Percentiles rank a stretch among this genome's conserved stretches.
Conservation (phyloP, 352 stramenopile species). For the Phytophthora agathidicida region DNA sequence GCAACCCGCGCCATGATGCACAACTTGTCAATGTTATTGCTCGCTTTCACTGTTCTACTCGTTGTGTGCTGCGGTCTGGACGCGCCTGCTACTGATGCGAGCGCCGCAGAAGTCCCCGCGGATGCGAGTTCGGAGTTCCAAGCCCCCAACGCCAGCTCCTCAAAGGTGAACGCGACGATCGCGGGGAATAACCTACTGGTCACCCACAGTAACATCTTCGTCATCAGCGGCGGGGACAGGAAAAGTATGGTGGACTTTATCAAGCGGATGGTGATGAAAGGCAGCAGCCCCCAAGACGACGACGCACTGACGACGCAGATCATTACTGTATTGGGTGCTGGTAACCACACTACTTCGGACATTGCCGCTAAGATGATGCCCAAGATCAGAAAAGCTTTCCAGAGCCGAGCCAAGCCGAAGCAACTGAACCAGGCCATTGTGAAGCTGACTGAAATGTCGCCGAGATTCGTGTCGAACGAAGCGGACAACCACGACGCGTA, state of each 20-base stretch:
- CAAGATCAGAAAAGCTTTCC: conserved; percentile 15
- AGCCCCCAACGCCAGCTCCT: background rate
- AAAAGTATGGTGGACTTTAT: conserved; percentile 6
- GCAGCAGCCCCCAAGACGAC: conserved; percentile 8
- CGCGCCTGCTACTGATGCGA: too few relatives aligned
- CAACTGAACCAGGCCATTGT: conserved; percentile 17
- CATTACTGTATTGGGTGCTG: conserved; percentile 11
- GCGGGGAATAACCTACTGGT: conserved; percentile 25
- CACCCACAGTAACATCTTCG: conserved; percentile 23
- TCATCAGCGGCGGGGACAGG: conserved; percentile 19
- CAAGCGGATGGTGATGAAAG: conserved; percentile 19
- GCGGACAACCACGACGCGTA: background rate
- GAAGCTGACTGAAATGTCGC: conserved; percentile 24
- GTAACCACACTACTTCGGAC: conserved; percentile 6
- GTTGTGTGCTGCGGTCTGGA: too few relatives aligned
- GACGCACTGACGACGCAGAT: conserved; percentile 18
- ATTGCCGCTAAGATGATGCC: conserved; percentile 15
- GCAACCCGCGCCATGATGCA: too few relatives aligned
- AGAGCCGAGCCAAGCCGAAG: conserved; percentile 2
- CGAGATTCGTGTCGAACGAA: background rate
- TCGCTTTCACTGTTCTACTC: too few relatives aligned
- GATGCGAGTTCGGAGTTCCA: background rate
- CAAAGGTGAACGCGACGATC: conserved; percentile 11
- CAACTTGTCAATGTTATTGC: too few relatives aligned
- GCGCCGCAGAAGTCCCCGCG: background rate